Base-by-base conservation (phyloP, 345 rosid genomes). In the Firmiana major region DNA sequence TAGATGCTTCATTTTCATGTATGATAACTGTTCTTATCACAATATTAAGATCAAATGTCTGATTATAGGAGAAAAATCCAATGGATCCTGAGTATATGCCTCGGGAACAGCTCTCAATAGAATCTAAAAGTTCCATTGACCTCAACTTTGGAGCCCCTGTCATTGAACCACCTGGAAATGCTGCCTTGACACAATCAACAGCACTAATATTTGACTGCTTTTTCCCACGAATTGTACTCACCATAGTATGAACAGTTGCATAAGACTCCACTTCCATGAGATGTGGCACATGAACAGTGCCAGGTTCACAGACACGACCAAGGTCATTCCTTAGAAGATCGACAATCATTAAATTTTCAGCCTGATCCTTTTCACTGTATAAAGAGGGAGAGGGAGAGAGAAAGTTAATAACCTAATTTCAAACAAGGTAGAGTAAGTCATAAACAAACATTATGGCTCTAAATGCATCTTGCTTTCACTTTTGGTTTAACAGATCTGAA, bases 161-260 rank as follows among this genome's bases (percentile, higher is more conserved):
- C 99, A 96, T 96, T 45, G 99, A 96, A 38, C 98, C 97, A 0
- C 99, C 99, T 0, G 98, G 98, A 82, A 92, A 96, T 58, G 98
- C 98, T 67, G 97, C 97, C 84, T 82, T 85, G 6, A 96, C 89
- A 40, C 94, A 93, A 55, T 88, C 93, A 2, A 91, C 86, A 28
- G 97, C 91, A 48, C 86, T 91, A 11, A 90, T 76, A 36, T 90
- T 87, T 21, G 91, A 26, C 75, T 57, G 80, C 84, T 96, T 96
- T 45, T 80, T 77, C 48, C 98, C 98, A 0, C 87, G 84, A 48
- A 96, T 80, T 5, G 97, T 96, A 75, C 98, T 96, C 78, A 96
- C 98, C 99, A 96, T 96, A 0, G 99, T 91, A 68, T 96, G 99
- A 36, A 96, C 99, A 0, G 99, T 93, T 74, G 97, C 93, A 78